Evolutionary conservation across 331 rosid genomes (phyloP).

Genomic region (Pyracantha coccinea): DNA sequence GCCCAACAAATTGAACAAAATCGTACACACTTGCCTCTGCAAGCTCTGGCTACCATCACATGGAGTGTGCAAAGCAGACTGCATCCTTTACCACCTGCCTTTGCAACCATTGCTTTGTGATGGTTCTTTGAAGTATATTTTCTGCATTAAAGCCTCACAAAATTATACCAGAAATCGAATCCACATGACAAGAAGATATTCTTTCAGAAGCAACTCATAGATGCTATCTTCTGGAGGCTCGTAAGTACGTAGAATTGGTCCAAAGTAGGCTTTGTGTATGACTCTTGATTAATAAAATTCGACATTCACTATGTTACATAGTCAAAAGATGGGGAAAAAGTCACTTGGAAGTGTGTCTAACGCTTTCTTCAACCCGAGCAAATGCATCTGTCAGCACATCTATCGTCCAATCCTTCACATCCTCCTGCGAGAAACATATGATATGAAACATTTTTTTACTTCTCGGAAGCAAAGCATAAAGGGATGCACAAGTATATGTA

Average conservation of each 20-base stretch:
- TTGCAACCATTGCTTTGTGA: neutral
- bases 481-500: neutral
- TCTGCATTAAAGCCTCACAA: too few species aligned
- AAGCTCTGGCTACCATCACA: neutral
- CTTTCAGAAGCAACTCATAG: neutral
- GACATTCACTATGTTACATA: neutral
- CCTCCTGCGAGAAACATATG: slow-evolving; percentile 32
- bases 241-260: neutral
- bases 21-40: neutral
- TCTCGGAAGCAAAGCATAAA: neutral
- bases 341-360: slow-evolving; percentile 32
- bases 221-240: neutral
- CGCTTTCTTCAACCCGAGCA: slow-evolving; percentile 54
- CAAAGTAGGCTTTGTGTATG: neutral
- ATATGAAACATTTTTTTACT: neutral
- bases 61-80: neutral
- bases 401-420: slow-evolving; percentile 72
- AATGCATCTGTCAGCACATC: slow-evolving; percentile 69
- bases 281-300: too few species aligned
- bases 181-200: neutral
- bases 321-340: neutral
- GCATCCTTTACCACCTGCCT: neutral
- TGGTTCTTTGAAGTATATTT: neutral
- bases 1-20: neutral
- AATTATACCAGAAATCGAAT: neutral